Conservation (phyloP, 768 basidiomycete species). For the Calocybe indica region DNA sequence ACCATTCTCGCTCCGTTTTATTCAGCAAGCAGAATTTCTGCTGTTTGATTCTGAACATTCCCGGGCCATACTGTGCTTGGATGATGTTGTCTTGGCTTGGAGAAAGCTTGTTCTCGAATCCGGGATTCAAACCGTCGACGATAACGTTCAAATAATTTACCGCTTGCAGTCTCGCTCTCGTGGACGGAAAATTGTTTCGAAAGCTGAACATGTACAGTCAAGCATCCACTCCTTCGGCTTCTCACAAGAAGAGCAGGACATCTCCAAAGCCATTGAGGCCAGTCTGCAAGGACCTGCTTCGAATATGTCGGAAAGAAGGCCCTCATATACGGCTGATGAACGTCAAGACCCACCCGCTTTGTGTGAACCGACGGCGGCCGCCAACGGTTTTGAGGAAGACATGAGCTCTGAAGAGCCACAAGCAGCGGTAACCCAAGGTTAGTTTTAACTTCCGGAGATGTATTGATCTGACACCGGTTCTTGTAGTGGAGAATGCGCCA, state of each 20-base stretch:
- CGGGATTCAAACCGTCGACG: slow-evolving; percentile 28
- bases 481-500: too few relatives aligned
- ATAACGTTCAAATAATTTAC: slow-evolving; percentile 44
- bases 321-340: too few relatives aligned
- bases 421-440: slow-evolving; percentile 11
- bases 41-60: not conserved
- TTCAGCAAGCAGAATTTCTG: slow-evolving; percentile 32
- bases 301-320: too few relatives aligned
- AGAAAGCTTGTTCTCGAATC: slow-evolving; percentile 18
- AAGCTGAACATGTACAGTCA: not conserved
- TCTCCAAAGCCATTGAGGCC: slow-evolving; percentile 40
- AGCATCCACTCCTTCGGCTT: not conserved
- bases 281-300: slow-evolving; percentile 16
- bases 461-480: too few relatives aligned
- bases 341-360: too few relatives aligned
- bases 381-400: not conserved
- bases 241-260: slow-evolving; percentile 32
- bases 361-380: not conserved
- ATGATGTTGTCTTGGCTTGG: slow-evolving; percentile 31
- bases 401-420: slow-evolving; percentile 3
- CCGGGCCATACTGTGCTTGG: slow-evolving; percentile 13
- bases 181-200: slow-evolving; percentile 14
- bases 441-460: too few relatives aligned
- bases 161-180: slow-evolving; percentile 28
- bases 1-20: slow-evolving; percentile 46